Evolutionary conservation across 768 basidiomycete genomes (phyloP).

Genomic region (Mycena galopus): DNA sequence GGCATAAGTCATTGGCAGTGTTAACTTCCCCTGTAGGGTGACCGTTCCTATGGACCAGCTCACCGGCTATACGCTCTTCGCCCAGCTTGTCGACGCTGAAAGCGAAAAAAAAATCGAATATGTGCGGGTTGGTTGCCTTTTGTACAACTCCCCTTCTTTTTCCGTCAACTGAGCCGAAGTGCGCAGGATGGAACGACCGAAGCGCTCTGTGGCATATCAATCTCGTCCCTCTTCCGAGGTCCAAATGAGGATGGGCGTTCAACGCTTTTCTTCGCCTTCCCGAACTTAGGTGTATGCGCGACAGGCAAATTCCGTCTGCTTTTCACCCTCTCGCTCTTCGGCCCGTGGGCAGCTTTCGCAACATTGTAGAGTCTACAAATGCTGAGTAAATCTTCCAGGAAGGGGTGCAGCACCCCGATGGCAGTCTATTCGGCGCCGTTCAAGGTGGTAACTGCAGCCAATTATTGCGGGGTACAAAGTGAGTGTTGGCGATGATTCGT

Average conservation of each 20-base stretch:
- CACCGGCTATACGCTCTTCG: not conserved
- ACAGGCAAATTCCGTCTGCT: not conserved
- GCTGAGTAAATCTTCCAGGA: not conserved
- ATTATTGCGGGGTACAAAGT: conserved; percentile 18
- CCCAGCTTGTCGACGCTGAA: not conserved
- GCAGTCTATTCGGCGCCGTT: not conserved
- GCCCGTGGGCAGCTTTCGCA: not conserved
- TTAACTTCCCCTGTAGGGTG: not conserved
- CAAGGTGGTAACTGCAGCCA: not conserved
- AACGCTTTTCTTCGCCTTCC: conserved; percentile 7
- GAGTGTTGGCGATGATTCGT: not conserved
- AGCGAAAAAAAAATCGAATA: not conserved
- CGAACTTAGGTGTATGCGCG: conserved; percentile 13
- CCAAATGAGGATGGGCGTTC: not conserved
- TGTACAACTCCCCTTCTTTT: too few relatives aligned
- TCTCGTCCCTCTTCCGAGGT: not conserved
- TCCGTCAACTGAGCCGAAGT: not conserved
- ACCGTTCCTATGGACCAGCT: not conserved
- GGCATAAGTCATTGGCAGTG: not conserved
- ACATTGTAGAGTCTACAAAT: not conserved
- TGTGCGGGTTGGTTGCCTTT: not conserved
- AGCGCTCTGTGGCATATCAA: not conserved
- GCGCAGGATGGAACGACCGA: conserved; percentile 5
- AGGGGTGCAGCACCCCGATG: not conserved
- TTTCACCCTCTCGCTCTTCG: not conserved